Evolutionary conservation across 306 rosid genomes (phyloP), one percentile per base, ranked within the genome.

Genomic region (Leucaena leucocephala): DNA sequence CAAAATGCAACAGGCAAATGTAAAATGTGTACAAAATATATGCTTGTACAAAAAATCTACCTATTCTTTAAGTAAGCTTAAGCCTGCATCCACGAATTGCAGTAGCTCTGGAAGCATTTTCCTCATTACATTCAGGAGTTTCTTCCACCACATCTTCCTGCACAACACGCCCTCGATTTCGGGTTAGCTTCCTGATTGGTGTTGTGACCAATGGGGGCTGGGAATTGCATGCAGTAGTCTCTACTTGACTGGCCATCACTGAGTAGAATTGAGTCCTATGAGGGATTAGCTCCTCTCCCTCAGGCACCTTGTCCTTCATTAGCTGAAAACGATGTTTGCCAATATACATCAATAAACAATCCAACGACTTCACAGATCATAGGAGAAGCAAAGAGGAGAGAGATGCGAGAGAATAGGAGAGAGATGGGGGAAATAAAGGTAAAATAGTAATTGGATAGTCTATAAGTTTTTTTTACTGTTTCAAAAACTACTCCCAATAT

Each of bases 251-350:
- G 10, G 39, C 50, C 74, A 61, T 70, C 45, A 4, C 6, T 0
- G 78, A 35, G 86, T 80, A 58, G 45, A 68, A 42, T 19, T 73
- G 82, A 16, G 7, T 14, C 83, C 98, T 84, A 64, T 82, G 82
- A 0, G 94, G 92, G 97, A 94, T 94, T 64, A 91, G 80, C 85
- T 91, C 98, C 70, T 84, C 82, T 16, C 90, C 98, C 35, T 61
- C 83, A n/a, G 91, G 86, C 72, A 90, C 91, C 22, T 45, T 12
- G 22, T 85, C 87, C 86, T 58, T 84, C 96, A 90, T 94, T 55
- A 84, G 21, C 98, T 94, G 88, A 63, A 80, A 86, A 58, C 40
- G 49, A 79, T 33, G 68, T 38, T 80, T 12, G 2, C 55, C 87
- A 67, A 67, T 9, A 67, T 45, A 42, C 14, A 36, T 38, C 49